Evolutionary conservation across 2,329 filamentous ascomycete species (phyloP).

Genomic region (Hirsutella thompsonii): DNA sequence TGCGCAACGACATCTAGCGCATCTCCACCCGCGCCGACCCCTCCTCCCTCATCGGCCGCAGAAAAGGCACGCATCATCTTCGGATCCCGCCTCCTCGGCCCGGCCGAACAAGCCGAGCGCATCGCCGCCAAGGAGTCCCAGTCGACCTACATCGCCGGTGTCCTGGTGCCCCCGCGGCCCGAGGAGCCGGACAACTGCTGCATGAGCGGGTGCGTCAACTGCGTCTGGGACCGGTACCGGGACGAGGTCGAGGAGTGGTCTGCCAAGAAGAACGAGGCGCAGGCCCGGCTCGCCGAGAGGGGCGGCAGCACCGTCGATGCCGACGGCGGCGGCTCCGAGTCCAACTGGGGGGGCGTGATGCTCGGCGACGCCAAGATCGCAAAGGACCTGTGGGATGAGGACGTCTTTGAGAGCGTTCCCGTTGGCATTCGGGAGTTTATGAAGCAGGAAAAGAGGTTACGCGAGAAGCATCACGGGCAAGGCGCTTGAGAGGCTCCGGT

Average conservation of each 20-base stretch:
- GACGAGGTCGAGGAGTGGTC: slow-evolving; percentile 92
- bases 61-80: slow-evolving; percentile 61
- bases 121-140: slow-evolving; percentile 43
- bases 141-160: slow-evolving; percentile 58
- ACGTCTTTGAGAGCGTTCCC: slow-evolving; percentile 68
- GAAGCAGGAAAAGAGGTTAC: slow-evolving; percentile 87
- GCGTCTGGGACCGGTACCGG: slow-evolving; percentile 85
- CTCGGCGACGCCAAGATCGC: slow-evolving; percentile 26
- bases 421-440: slow-evolving; percentile 95
- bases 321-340: slow-evolving; percentile 63
- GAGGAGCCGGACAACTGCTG: slow-evolving; percentile 95
- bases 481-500: slow-evolving; percentile 27
- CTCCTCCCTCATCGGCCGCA: slow-evolving; percentile 27
- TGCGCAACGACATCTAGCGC: slow-evolving; percentile 2
- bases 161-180: slow-evolving; percentile 72
- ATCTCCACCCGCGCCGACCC: slow-evolving; percentile 3
- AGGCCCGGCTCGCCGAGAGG: slow-evolving; percentile 30
- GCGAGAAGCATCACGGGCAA: slow-evolving; percentile 55
- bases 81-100: slow-evolving; percentile 64
- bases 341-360: slow-evolving; percentile 44
- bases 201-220: slow-evolving; percentile 97
- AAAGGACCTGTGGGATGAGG: slow-evolving; percentile 46
- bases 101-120: slow-evolving; percentile 52
- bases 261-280: slow-evolving; percentile 48
- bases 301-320: slow-evolving; percentile 60